These are phyloP conservation scores for Exophiala phaeomuriformis DNA, from an alignment of 2,329 filamentous ascomycete species.

Conservation along the genomic window DNA sequence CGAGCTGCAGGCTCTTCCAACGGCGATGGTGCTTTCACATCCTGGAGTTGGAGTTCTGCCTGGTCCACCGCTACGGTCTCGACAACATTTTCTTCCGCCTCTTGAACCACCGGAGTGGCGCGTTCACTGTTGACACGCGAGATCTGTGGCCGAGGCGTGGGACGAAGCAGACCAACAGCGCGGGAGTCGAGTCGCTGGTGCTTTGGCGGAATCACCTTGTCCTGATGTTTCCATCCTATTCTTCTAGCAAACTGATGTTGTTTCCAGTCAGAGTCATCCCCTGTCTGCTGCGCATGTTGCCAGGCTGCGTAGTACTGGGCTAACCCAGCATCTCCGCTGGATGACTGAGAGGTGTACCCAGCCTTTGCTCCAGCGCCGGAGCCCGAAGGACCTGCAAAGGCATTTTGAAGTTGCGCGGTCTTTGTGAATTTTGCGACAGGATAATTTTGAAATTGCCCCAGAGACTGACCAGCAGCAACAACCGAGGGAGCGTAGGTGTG, in stretches of 20 bases:
- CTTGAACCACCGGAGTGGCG: slow-evolving; percentile 54
- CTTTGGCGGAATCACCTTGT: slow-evolving; percentile 36
- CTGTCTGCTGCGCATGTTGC: slow-evolving; percentile 66
- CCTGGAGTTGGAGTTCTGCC: slow-evolving; percentile 68
- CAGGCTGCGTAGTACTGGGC: slow-evolving; percentile 89
- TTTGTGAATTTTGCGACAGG: slow-evolving; percentile 47
- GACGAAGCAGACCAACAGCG: slow-evolving; percentile 22
- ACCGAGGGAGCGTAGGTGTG: slow-evolving; percentile 98
- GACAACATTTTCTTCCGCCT: slow-evolving; percentile 44
- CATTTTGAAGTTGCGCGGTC: slow-evolving; percentile 64
- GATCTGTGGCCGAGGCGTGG: slow-evolving; percentile 26
- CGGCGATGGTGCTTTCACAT: slow-evolving; percentile 40
- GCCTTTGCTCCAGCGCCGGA: slow-evolving; percentile 46
- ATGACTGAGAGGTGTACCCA: slow-evolving; percentile 48
- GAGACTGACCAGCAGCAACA: slow-evolving; percentile 85
- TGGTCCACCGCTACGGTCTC: slow-evolving; percentile 62
- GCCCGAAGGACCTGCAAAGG: slow-evolving; percentile 58
- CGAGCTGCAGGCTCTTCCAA: slow-evolving; percentile 16
- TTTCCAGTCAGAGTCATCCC: slow-evolving; percentile 73
- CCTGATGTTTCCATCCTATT: slow-evolving; percentile 72
- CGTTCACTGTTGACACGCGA: slow-evolving; percentile 48
- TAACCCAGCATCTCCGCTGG: slow-evolving; percentile 56
- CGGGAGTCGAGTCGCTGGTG: slow-evolving; percentile 25
- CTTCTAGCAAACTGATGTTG: slow-evolving; percentile 83
- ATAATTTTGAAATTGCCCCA: slow-evolving; percentile 48